Base-by-base conservation (phyloP, 2,329 filamentous ascomycete species). In the Pseudovirgaria hyperparasitica region DNA sequence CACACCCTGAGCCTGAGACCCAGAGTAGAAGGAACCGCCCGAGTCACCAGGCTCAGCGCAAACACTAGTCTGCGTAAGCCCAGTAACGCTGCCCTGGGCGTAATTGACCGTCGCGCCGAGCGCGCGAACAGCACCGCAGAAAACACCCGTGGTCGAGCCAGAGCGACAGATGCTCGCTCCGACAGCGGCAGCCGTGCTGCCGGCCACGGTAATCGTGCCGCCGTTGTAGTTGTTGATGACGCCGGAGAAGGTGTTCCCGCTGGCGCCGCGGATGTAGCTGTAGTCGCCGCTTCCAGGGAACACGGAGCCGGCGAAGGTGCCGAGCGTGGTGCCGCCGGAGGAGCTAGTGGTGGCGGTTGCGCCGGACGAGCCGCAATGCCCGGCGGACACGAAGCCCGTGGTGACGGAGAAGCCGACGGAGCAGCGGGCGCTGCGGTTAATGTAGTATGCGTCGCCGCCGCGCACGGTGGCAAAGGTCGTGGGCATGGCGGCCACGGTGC, bases 11-110 rank as follows among this genome's bases (percentile, higher is more conserved):
- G 54, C 54, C 46, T 58, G 54, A 29, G 51, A 24, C 26, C 54
- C 54, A 31, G 52, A 41, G 50, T 55, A 57, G 31, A 42, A 57
- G 18, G 54, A 50, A 32, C 54, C 54, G 29, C 54, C 54, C 26
- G 54, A 58, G 48, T 58, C 54, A 33, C 54, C 54, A 35, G 50
- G 51, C 52, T 58, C 54, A 28, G 54, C 53, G 42, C 54, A 58
- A 24, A 55, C 53, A 26, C 32, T 55, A 31, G 54, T 58, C 27
- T 50, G 47, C 30, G 54, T 58, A 21, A 58, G 52, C 19, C 54
- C 54, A 33, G 51, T 53, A 35, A 58, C 52, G 37, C 48, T 37
- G 15, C 54, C 54, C 31, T 58, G 25, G 26, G 48, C n/a, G 45
- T 58, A 58, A 44, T 34, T 46, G 39, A 58, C 52, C 1, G 50